These are phyloP conservation scores for Verticillium klebahnii DNA, from an alignment of 2,329 filamentous ascomycete species.

Conservation along the genomic window DNA sequence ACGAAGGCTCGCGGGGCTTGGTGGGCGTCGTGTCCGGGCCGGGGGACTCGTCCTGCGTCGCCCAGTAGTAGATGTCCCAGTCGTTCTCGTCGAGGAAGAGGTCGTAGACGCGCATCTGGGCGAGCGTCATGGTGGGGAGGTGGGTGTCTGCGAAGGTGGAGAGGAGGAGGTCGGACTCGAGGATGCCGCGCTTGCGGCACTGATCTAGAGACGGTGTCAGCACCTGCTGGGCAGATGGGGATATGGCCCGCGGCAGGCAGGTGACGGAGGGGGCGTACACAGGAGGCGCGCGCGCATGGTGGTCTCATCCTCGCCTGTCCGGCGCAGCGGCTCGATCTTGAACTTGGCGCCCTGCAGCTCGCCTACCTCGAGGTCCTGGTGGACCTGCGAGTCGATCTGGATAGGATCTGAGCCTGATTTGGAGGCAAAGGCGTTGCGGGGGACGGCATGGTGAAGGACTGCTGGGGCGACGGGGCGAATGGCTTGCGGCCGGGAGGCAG, in stretches of 20 bases:
- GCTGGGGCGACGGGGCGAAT: neutral
- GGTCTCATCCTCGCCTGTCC: slow-evolving; percentile 74
- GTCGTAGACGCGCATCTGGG: slow-evolving; percentile 81
- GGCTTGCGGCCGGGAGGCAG: neutral
- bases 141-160: slow-evolving; percentile 87
- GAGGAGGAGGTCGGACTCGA: slow-evolving; percentile 92
- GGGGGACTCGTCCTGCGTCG: slow-evolving; percentile 70
- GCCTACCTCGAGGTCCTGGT: slow-evolving; percentile 67
- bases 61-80: slow-evolving; percentile 99
- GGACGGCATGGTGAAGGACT: neutral
- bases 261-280: slow-evolving; percentile 36
- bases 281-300: slow-evolving; percentile 86
- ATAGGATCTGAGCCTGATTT: slow-evolving; percentile 2
- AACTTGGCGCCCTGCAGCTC: slow-evolving; percentile 85
- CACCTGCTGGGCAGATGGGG: slow-evolving; percentile 3
- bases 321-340: slow-evolving; percentile 82
- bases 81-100: slow-evolving; percentile 96
- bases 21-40: slow-evolving; percentile 47
- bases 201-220: slow-evolving; percentile 63
- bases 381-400: slow-evolving; percentile 9
- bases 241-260: slow-evolving; percentile 6
- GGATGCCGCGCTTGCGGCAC: slow-evolving; percentile 90
- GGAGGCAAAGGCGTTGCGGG: neutral
- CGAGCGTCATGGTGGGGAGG: slow-evolving; percentile 66
- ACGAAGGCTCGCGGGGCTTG: slow-evolving; percentile 17